phyloP scores from a whole-genome alignment of 2,329 filamentous ascomycete species.

The Paecilomyces fulvus region DNA sequence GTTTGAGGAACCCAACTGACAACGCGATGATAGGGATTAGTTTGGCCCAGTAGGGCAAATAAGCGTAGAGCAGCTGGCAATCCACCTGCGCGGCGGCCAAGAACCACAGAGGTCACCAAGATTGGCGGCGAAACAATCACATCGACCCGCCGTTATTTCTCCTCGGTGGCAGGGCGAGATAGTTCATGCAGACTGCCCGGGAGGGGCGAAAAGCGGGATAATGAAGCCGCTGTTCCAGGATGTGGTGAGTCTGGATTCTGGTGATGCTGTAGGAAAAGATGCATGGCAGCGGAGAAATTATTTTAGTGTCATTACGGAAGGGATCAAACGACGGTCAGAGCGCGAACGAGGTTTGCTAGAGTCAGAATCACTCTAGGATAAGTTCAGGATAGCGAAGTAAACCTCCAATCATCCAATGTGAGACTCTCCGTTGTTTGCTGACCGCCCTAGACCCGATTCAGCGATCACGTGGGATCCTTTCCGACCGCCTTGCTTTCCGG shows the following conservation, averaged over 20 bases:
- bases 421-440: not conserved
- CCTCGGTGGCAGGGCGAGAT: not conserved
- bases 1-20: conserved; percentile 11
- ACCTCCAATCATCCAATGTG: not conserved
- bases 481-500: conserved; percentile 13
- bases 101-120: not conserved
- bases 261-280: not conserved
- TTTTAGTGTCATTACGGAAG: not conserved
- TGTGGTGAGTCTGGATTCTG: not conserved
- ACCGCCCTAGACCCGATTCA: not conserved
- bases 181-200: not conserved
- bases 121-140: not conserved
- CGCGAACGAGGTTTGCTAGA: not conserved
- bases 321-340: not conserved
- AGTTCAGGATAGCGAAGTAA: not conserved
- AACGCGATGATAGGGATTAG: conserved; percentile 4
- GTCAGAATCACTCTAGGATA: not conserved
- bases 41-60: conserved; percentile 10
- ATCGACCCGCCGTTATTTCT: not conserved
- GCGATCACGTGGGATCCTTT: conserved; percentile 13
- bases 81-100: conserved; percentile 11
- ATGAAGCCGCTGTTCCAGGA: not conserved
- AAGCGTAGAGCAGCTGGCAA: conserved; percentile 16
- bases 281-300: not conserved
- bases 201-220: not conserved